Evolutionary conservation across 441 rosid species (phyloP), one percentile per base, ranked within the genome.

Genomic region (Sinapis alba): DNA sequence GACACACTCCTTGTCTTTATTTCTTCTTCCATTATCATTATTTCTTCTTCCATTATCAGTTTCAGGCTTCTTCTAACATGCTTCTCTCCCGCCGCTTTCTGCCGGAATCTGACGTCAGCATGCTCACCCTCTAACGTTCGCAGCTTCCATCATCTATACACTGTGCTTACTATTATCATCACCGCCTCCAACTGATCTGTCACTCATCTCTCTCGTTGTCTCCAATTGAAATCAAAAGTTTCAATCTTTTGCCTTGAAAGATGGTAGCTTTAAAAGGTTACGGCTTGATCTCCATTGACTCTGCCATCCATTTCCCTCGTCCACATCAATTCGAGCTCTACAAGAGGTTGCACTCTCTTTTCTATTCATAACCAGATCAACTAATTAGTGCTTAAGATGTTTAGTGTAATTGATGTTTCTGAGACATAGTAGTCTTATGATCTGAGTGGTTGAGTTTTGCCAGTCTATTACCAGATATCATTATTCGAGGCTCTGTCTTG

Each of bases 261-360:
- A 80, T 88, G 89, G 76, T 66, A 54, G 69, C 78, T 53, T 74
- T 89, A 73, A 84, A 74, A 78, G 12, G 82, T 71, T 75, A 27
- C 60, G 67, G 84, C 43, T 32, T 81, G 66, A 79, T 75, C 81
- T 77, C 81, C 75, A 75, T 72, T 41, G 84, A 82, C 5, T 66
- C 77, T 34, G 20, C 63, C 59, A 73, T 76, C 73, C 84, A 73
- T 53, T 53, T 80, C 19, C 72, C 83, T 26, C 85, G 80, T 16
- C 78, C 81, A 32, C 72, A 66, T 82, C 71, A 57, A 11, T 12
- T 64, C 11, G 68, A 79, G n/a, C 16, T 23, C 73, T 58, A 51
- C 77, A 85, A 78, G 66, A 86, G 90, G 90, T 86, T 74, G 10
- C 18, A 10, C 23, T 21, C 0, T 28, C 32, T 28, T 7, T 26